These are phyloP conservation scores for Penicillium bialowiezense DNA, from an alignment of 495 filamentous ascomycete genomes.

Conservation along the genomic window DNA sequence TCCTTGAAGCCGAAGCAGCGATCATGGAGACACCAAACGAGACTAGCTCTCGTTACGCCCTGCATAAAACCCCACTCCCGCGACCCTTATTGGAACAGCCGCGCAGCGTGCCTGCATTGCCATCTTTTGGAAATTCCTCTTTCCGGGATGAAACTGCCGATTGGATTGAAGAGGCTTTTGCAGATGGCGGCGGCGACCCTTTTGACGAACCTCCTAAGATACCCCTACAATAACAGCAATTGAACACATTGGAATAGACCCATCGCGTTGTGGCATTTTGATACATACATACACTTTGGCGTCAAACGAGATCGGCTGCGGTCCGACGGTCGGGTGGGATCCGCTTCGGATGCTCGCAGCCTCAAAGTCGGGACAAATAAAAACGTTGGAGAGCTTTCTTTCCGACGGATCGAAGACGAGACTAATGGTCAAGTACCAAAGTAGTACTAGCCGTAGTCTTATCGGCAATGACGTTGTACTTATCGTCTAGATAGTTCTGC, in stretches of 20 bases:
- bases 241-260: not conserved
- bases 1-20: conserved; percentile 13
- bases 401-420: conserved; percentile 11
- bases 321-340: conserved; percentile 34
- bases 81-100: conserved; percentile 1
- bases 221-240: conserved; percentile 11
- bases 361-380: conserved; percentile 9
- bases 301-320: conserved; percentile 9
- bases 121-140: conserved; percentile 24
- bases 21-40: not conserved
- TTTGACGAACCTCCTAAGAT: conserved; percentile 27
- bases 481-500: conserved; percentile 5
- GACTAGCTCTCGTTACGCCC: not conserved
- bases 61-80: not conserved
- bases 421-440: too few species aligned
- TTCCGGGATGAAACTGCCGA: conserved; percentile 43
- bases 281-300: too few species aligned
- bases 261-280: not conserved
- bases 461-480: conserved; percentile 19
- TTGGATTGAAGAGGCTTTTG: conserved; percentile 35
- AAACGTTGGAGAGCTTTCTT: not conserved
- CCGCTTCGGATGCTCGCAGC: conserved; percentile 22
- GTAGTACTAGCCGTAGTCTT: too few species aligned
- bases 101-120: not conserved
- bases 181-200: conserved; percentile 27